These are phyloP conservation scores for Beauveria asiatica DNA, from an alignment of 2,329 filamentous ascomycete species.

Conservation along the genomic window DNA sequence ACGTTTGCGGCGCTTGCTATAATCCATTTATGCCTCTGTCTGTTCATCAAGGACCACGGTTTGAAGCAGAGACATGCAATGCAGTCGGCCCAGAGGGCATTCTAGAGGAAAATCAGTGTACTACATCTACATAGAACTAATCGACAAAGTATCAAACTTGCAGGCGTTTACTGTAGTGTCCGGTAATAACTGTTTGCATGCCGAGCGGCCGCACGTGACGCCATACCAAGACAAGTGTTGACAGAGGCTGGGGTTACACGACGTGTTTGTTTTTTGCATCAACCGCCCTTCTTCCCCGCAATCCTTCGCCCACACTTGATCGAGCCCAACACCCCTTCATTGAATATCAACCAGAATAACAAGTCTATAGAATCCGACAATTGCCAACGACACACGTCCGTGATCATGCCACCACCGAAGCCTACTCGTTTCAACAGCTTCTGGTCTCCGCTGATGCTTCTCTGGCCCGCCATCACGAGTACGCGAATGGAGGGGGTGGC, in stretches of 20 bases:
- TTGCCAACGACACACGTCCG: background rate
- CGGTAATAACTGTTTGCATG: background rate
- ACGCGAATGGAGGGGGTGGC: background rate
- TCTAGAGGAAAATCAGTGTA: background rate
- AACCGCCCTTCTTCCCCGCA: background rate
- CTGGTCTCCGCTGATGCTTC: background rate
- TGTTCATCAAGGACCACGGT: background rate
- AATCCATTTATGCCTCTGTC: background rate
- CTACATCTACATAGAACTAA: background rate
- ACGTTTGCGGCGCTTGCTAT: background rate
- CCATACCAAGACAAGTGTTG: background rate
- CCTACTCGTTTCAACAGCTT: slow-evolving; percentile 2
- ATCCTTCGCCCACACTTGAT: background rate
- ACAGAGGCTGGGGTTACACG: background rate
- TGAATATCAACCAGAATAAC: too few relatives aligned
- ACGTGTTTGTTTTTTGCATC: background rate
- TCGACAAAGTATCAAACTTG: background rate
- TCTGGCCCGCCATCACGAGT: slow-evolving; percentile 6
- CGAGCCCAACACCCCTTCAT: too few relatives aligned
- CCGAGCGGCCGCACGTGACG: background rate
- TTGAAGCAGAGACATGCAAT: background rate
- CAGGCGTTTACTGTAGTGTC: too few relatives aligned
- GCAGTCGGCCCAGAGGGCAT: background rate
- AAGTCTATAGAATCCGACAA: background rate
- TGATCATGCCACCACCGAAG: background rate